Evolutionary conservation across 192 early-diverging fungal genomes (phyloP), one percentile per base, ranked within the genome.

Genomic region (Rhizophagus clarus): DNA sequence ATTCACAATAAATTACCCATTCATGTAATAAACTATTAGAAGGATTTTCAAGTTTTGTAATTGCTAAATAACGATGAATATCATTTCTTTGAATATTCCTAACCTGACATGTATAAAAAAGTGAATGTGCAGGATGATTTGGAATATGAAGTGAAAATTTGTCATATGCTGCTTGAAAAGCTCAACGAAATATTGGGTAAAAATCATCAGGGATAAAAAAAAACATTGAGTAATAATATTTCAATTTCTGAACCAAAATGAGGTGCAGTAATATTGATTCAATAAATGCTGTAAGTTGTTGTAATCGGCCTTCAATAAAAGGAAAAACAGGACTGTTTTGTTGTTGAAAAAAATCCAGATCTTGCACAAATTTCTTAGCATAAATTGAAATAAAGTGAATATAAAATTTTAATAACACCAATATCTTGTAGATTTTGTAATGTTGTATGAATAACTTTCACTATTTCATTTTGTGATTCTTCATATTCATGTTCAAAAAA

Each of bases 251-350:
- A 61, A 74, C 28, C 51, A 61, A 74, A 74, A 74, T 74, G 29
- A 32, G 7, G 1, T 15, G 72, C 26, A 34, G 28, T 49, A 28
- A 45, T 28, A 56, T 74, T 26, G 45, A 40, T 26, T 47, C 24
- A 72, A 72, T 45, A 72, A 45, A 72, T 45, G 45, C 17, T 34
- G 42, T 49, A 47, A 72, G 42, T 72, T 72, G 71, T 26, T 72
- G 1, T 22, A 51, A 40, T 49, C 22, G 45, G 4, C 8, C 4
- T 72, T 72, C 26, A 12, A 72, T 17, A 47, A 72, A 45, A 28
- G n/a, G 10, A 72, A 72, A 72, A 47, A 72, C 24, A 17, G 71
- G 71, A 1, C 51, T 72, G 4, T n/a, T n/a, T n/a, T n/a, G n/a
- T n/a, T n/a, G n/a, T n/a, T n/a, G n/a, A n/a, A n/a, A n/a, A n/a